Conservation (phyloP, 129 eudicot species). For the Flaveria sonorensis region DNA sequence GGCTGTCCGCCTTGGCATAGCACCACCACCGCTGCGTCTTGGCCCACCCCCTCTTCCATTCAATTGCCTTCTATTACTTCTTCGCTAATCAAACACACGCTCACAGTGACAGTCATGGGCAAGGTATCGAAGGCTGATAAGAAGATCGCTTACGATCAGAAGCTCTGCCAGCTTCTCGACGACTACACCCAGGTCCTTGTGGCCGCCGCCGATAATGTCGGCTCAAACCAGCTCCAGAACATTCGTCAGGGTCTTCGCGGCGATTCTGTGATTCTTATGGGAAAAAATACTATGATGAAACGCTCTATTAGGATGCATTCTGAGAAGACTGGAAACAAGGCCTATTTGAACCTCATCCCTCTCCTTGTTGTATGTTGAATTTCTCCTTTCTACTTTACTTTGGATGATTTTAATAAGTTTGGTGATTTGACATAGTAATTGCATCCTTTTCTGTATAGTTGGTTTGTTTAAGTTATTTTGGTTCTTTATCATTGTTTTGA, state of each 20-base stretch:
- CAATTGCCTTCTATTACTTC: conserved; percentile 6
- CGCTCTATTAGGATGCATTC: conserved; percentile 68
- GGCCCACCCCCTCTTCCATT: conserved; percentile 67
- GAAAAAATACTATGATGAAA: conserved; percentile 95
- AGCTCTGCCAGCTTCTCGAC: conserved; percentile 65
- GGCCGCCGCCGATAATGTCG: conserved; percentile 76
- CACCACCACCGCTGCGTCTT: conserved; percentile 46
- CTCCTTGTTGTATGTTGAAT: conserved; percentile 49
- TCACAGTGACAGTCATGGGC: conserved; percentile 43
- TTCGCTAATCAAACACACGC: background rate
- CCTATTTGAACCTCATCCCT: conserved; percentile 51
- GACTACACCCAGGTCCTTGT: conserved; percentile 71
- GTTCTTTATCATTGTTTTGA: background rate
- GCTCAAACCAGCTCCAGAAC: conserved; percentile 72
- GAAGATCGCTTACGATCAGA: conserved; percentile 73
- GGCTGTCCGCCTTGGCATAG: no score
- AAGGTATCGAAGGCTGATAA: conserved; percentile 72
- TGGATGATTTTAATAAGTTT: no score
- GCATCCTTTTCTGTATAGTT: background rate
- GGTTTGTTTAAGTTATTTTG: background rate
- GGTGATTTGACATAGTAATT: no score
- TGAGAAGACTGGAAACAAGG: conserved; percentile 71
- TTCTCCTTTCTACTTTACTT: no score
- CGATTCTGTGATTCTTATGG: conserved; percentile 79
- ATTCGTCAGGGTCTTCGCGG: conserved; percentile 70